Percentiles rank a stretch among this genome's conserved stretches.
Conservation (phyloP, 2,329 filamentous ascomycete genomes). For the Ceratocystis variospora region DNA sequence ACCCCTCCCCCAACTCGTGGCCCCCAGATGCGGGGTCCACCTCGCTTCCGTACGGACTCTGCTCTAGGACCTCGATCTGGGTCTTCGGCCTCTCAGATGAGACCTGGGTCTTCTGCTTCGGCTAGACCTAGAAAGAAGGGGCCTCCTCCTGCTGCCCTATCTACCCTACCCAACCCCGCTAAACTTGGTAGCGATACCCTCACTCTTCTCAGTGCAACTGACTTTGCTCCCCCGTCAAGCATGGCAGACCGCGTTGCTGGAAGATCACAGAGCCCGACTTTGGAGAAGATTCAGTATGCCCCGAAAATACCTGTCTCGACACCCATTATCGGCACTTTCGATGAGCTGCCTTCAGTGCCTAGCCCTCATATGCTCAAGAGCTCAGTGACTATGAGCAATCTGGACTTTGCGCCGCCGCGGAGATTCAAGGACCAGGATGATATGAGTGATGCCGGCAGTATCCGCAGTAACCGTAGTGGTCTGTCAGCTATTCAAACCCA, state of each 20-base stretch:
- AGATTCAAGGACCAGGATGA: conserved; percentile 50
- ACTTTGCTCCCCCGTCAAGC: conserved; percentile 70
- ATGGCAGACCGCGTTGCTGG: conserved; percentile 57
- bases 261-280: conserved; percentile 48
- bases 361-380: conserved; percentile 75
- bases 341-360: conserved; percentile 71
- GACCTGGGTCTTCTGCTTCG: conserved; percentile 53
- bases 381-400: conserved; percentile 60
- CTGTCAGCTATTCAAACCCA: conserved; percentile 56
- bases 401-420: conserved; percentile 70
- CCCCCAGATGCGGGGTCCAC: conserved; percentile 32
- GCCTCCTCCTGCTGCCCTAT: conserved; percentile 61
- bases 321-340: conserved; percentile 71
- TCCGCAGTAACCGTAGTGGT: conserved; percentile 52
- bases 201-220: conserved; percentile 51
- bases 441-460: conserved; percentile 53
- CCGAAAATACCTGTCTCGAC: conserved; percentile 58
- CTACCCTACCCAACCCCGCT: conserved; percentile 68
- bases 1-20: conserved; percentile 62
- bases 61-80: conserved; percentile 23
- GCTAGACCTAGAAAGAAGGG: conserved; percentile 25
- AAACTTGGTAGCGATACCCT: conserved; percentile 74
- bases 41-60: conserved; percentile 24
- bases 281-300: conserved; percentile 57
- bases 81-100: conserved; percentile 27